Evolutionary conservation across 352 stramenopile genomes (phyloP).

Genomic region (Globisporangium spinosum): DNA sequence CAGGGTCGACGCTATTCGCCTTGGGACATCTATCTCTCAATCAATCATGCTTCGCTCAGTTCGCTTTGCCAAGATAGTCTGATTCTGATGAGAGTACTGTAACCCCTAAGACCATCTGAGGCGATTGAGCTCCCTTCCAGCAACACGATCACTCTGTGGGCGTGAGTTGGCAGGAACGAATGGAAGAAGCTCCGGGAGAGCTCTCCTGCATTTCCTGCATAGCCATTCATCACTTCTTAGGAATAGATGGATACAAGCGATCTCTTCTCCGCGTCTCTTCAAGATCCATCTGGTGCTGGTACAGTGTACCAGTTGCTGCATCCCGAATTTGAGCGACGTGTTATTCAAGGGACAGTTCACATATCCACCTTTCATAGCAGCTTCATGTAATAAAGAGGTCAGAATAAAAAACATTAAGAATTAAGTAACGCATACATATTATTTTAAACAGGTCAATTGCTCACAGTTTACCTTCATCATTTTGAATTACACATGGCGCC

Average conservation of each 20-base stretch:
- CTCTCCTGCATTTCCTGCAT: no score
- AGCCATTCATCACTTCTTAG: no score
- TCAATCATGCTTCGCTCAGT: no score
- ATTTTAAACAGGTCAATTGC: neutral
- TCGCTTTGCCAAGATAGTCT: no score
- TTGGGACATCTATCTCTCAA: no score
- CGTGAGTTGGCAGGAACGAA: no score
- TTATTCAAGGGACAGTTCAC: neutral
- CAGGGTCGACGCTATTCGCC: no score
- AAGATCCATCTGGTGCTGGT: neutral
- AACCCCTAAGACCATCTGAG: no score
- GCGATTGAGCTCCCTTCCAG: no score
- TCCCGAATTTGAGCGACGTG: neutral
- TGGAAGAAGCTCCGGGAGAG: neutral
- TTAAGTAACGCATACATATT: neutral
- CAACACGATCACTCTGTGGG: no score
- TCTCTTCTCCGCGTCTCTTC: conserved; percentile 1
- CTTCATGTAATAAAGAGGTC: neutral
- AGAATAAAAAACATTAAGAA: neutral
- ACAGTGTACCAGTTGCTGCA: neutral
- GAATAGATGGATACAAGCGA: neutral
- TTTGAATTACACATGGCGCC: conserved; percentile 4
- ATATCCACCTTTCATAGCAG: neutral
- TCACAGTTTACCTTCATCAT: neutral
- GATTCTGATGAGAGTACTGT: no score